phyloP scores from a whole-genome alignment of 345 rosid species.

The Murraya koenigii region DNA sequence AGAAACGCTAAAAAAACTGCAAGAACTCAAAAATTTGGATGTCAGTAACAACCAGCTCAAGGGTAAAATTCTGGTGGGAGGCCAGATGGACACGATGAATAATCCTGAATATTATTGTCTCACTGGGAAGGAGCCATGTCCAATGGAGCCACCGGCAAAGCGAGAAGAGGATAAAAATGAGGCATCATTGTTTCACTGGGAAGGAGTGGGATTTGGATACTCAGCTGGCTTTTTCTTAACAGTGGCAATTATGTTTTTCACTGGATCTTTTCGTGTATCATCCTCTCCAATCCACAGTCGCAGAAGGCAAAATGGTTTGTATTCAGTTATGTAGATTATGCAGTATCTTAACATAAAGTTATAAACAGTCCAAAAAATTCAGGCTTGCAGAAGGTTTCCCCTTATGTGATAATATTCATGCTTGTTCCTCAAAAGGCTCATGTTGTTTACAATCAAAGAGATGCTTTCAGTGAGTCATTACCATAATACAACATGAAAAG shows the following conservation, averaged over 20 bases:
- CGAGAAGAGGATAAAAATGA: conserved; percentile 8
- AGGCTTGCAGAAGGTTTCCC: too few relatives aligned
- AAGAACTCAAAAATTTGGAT: conserved; percentile 23
- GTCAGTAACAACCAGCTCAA: conserved; percentile 30
- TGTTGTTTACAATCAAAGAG: background rate
- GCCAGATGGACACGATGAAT: conserved; percentile 34
- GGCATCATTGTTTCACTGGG: conserved; percentile 13
- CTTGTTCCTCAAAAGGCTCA: background rate
- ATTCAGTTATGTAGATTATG: background rate
- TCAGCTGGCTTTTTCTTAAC: conserved; percentile 3
- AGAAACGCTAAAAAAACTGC: conserved; percentile 20
- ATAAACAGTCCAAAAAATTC: too few relatives aligned
- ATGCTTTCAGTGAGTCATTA: background rate
- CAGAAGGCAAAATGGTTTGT: background rate
- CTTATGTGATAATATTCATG: too few relatives aligned
- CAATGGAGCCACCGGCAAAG: conserved; percentile 9
- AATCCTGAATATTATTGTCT: conserved; percentile 21
- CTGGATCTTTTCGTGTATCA: background rate
- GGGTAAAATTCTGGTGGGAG: conserved; percentile 36
- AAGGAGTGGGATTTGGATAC: conserved; percentile 11
- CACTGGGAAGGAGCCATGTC: conserved; percentile 25
- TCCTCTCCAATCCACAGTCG: background rate
- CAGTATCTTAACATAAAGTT: too few relatives aligned
- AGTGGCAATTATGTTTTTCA: background rate
- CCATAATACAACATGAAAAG: background rate